Evolutionary conservation across 352 stramenopile genomes (phyloP).

Genomic region (Phytophthora pluvialis): DNA sequence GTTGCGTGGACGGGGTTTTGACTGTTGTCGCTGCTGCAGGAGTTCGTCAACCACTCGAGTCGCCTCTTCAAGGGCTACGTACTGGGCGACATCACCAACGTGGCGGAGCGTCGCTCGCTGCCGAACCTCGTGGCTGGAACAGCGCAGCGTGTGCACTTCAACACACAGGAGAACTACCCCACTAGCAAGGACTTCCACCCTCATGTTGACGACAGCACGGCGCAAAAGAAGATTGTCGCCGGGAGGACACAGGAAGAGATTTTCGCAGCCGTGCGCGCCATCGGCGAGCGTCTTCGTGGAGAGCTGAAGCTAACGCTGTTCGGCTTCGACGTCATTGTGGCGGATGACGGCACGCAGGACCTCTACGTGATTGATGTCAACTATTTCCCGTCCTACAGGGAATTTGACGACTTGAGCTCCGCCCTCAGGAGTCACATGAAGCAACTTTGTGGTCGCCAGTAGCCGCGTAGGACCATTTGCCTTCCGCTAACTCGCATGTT

Average conservation of each 20-base stretch:
- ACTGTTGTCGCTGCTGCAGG: slow-evolving; percentile 43
- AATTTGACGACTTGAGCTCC: slow-evolving; percentile 71
- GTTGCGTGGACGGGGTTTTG: not conserved
- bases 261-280: slow-evolving; percentile 60
- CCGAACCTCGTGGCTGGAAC: slow-evolving; percentile 66
- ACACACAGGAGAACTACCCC: slow-evolving; percentile 84
- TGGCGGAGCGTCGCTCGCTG: slow-evolving; percentile 77
- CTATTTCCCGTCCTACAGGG: slow-evolving; percentile 90
- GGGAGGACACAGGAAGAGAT: slow-evolving; percentile 52
- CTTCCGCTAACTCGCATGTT: slow-evolving; percentile 10
- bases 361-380: slow-evolving; percentile 88
- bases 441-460: slow-evolving; percentile 37
- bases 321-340: slow-evolving; percentile 87
- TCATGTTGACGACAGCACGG: slow-evolving; percentile 9
- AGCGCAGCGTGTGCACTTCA: slow-evolving; percentile 71
- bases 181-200: slow-evolving; percentile 69
- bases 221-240: slow-evolving; percentile 5
- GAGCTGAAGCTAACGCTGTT: slow-evolving; percentile 77
- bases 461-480: slow-evolving; percentile 11
- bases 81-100: slow-evolving; percentile 74
- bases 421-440: slow-evolving; percentile 70
- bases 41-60: slow-evolving; percentile 85
- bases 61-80: slow-evolving; percentile 88
- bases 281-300: slow-evolving; percentile 69
- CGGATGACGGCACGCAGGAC: slow-evolving; percentile 50